Conservation (phyloP, 108 stramenopile genomes). For the Epipyxis sp. region DNA sequence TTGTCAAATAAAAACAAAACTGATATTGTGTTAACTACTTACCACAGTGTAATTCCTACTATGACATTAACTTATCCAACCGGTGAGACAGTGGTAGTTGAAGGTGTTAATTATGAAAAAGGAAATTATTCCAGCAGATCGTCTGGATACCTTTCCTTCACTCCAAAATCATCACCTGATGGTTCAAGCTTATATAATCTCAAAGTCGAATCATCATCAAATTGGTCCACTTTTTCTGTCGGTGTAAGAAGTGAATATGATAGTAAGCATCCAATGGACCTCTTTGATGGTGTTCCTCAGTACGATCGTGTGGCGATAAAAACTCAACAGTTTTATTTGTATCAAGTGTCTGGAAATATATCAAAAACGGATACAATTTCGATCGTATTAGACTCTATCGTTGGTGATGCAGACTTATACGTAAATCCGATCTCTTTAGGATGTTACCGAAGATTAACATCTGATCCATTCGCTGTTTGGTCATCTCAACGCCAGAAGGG, state of each 20-base stretch:
- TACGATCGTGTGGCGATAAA: not conserved
- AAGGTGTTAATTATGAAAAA: no score
- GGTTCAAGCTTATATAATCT: not conserved
- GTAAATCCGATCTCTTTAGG: not conserved
- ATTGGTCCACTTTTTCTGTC: not conserved
- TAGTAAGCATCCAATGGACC: not conserved
- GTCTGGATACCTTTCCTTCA: not conserved
- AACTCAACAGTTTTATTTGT: not conserved
- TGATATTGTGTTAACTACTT: not conserved
- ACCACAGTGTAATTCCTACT: not conserved
- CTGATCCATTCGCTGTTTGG: not conserved
- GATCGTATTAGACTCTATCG: not conserved
- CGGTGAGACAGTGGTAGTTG: not conserved
- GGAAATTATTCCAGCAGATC: no score
- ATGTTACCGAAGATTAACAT: not conserved
- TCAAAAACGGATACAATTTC: not conserved
- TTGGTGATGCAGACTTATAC: constrained; percentile 23
- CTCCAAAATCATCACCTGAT: not conserved
- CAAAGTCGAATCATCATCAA: not conserved
- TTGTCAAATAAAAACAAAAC: not conserved
- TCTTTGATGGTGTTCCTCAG: not conserved
- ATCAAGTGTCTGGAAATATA: not conserved
- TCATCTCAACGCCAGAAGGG: not conserved
- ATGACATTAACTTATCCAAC: not conserved
- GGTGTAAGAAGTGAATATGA: not conserved